Base-by-base conservation (phyloP, 2,329 filamentous ascomycete genomes). In the Xylariomycetidae sp. region DNA sequence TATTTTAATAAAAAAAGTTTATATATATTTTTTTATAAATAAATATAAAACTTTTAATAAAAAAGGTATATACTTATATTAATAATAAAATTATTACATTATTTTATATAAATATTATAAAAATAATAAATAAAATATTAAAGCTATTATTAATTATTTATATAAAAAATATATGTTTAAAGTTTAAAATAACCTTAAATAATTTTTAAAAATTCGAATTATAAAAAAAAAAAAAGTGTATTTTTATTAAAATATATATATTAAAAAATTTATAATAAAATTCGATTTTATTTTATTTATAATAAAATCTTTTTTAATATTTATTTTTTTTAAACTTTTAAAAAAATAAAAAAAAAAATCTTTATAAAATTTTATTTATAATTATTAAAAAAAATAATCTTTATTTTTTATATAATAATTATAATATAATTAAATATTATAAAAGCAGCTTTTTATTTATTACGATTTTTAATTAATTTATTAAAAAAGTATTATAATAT, bases 1-100 rank as follows among this genome's bases (percentile, higher is more conserved):
- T n/a, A 27, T 27, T 27, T 27, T 8, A 8, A 13, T 10, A n/a
- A 10, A n/a, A 27, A 27, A 27, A 7, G 9, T 27, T 27, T 27
- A n/a, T 27, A 27, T n/a, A 9, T n/a, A 27, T n/a, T n/a, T n/a
- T n/a, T n/a, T 27, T 27, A 27, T 27, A 27, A 27, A 13, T 8
- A 8, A 8, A 27, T 10, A 27, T n/a, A 8, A 27, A 8, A 15
- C 26, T 27, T 27, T 27, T 27, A 10, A n/a, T n/a, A n/a, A n/a
- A n/a, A n/a, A n/a, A n/a, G n/a, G n/a, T n/a, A n/a, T n/a, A n/a
- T n/a, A n/a, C n/a, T 27, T 27, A 27, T 27, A 27, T 27, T n/a
- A 27, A 7, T 27, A 27, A 8, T 8, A 7, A 11, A 15, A 8
- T 27, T 8, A n/a, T 27, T 27, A 15, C 14, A 13, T 27, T 27